phyloP scores from a whole-genome alignment of 257 asterid genomes.

The Solanum acaule region DNA sequence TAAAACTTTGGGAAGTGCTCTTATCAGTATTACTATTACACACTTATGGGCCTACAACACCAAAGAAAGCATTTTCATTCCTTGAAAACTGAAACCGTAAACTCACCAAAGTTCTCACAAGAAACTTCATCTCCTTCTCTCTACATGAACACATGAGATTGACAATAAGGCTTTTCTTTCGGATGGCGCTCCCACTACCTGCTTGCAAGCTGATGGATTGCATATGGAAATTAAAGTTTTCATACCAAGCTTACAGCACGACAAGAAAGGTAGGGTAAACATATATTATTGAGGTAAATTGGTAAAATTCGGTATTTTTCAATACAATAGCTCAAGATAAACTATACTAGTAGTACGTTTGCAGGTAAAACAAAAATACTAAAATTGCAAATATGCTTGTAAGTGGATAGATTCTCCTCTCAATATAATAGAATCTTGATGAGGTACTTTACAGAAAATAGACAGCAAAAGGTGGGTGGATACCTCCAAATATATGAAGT shows the following conservation, averaged over 20 bases:
- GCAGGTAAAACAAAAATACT: too few species aligned
- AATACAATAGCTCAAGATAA: not conserved
- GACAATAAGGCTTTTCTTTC: conserved; percentile 72
- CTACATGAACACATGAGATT: conserved; percentile 87
- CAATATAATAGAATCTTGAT: not conserved
- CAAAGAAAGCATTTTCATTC: not conserved
- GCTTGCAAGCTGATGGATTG: conserved; percentile 74
- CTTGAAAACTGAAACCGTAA: not conserved
- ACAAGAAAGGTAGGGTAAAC: not conserved
- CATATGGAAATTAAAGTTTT: conserved; percentile 13
- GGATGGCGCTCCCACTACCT: conserved; percentile 72
- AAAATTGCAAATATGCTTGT: too few species aligned
- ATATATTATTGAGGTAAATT: not conserved
- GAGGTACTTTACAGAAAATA: not conserved
- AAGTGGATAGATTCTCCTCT: not conserved
- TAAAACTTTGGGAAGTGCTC: not conserved
- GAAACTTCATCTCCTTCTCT: conserved; percentile 87
- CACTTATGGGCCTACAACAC: not conserved
- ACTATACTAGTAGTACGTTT: not conserved
- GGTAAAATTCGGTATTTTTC: not conserved
- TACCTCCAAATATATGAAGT: not conserved
- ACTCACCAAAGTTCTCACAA: conserved; percentile 85
- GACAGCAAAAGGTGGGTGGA: not conserved
- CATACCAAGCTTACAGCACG: not conserved
- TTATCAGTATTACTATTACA: not conserved